These are phyloP conservation scores for Myxozyma neotropica DNA, from an alignment of 805 yeast species.

Conservation along the genomic window DNA sequence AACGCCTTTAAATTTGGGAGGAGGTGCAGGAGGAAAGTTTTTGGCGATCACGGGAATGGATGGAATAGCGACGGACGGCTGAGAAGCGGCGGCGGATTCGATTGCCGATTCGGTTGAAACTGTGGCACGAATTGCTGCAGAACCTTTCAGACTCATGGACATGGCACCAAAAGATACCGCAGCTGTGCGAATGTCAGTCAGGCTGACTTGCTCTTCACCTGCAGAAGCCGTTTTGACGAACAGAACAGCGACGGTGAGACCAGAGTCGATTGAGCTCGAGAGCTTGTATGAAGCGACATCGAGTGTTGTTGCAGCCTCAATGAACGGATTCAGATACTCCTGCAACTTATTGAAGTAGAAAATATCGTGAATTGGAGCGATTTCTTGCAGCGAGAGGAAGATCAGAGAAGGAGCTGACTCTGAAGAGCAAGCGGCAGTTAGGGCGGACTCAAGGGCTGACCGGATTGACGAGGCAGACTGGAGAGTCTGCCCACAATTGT, in stretches of 20 bases:
- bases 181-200: slow-evolving; percentile 29
- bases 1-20: slow-evolving; percentile 8
- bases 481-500: slow-evolving; percentile 38
- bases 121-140: slow-evolving; percentile 59
- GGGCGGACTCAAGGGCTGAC: slow-evolving; percentile 9
- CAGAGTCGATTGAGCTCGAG: slow-evolving; percentile 35
- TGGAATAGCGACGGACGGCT: neutral
- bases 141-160: slow-evolving; percentile 74
- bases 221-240: slow-evolving; percentile 42
- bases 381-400: slow-evolving; percentile 45
- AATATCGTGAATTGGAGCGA: slow-evolving; percentile 43
- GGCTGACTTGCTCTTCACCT: slow-evolving; percentile 50
- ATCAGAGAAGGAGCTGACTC: slow-evolving; percentile 37
- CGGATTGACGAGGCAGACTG: slow-evolving; percentile 29
- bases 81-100: neutral
- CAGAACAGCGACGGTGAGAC: slow-evolving; percentile 41
- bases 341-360: slow-evolving; percentile 36
- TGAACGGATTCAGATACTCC: slow-evolving; percentile 37
- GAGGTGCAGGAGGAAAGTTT: slow-evolving; percentile 11
- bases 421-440: neutral
- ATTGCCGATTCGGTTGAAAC: slow-evolving; percentile 32
- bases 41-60: slow-evolving; percentile 1
- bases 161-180: slow-evolving; percentile 52
- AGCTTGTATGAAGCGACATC: slow-evolving; percentile 17
- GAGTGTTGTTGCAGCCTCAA: slow-evolving; percentile 37